Conservation (phyloP, 1,284 basidiomycete species). For the Trametes sp. region DNA sequence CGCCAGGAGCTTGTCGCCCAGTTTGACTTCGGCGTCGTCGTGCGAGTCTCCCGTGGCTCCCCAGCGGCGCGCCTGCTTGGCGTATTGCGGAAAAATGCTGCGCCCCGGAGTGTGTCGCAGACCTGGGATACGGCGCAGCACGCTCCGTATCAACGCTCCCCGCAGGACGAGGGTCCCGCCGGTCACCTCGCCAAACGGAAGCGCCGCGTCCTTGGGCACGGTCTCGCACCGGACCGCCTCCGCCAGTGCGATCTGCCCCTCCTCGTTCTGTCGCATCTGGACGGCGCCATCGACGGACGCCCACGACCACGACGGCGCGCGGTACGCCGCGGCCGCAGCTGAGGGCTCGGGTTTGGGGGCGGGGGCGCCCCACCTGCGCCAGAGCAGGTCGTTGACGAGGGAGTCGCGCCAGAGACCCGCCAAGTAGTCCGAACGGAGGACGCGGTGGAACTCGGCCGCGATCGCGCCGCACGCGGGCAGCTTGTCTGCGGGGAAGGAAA, state of each 20-base stretch:
- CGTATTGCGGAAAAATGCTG: neutral
- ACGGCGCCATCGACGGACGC: neutral
- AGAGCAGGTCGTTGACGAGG: slow-evolving; percentile 21
- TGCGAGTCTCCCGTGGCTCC: neutral
- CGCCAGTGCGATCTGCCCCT: neutral
- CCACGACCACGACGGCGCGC: slow-evolving; percentile 29
- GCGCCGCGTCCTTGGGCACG: neutral
- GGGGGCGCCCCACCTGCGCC: slow-evolving; percentile 6
- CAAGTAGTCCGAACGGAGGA: slow-evolving; percentile 22
- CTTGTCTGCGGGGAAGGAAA: slow-evolving; percentile 23
- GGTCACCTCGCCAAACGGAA: neutral
- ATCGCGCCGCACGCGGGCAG: slow-evolving; percentile 24
- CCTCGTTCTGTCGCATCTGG: neutral
- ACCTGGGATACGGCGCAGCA: neutral
- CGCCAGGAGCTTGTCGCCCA: neutral
- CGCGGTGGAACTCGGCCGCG: slow-evolving; percentile 24
- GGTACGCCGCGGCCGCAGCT: slow-evolving; percentile 5
- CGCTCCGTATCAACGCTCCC: neutral
- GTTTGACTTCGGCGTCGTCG: neutral
- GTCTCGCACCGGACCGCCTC: neutral
- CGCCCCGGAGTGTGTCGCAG: neutral
- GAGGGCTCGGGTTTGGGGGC: slow-evolving; percentile 12
- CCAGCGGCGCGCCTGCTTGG: neutral
- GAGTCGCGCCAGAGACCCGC: slow-evolving; percentile 23
- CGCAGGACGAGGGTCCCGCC: slow-evolving; percentile 1